Conservation (phyloP, 1,284 basidiomycete species). For the Ganoderma lingzhi region DNA sequence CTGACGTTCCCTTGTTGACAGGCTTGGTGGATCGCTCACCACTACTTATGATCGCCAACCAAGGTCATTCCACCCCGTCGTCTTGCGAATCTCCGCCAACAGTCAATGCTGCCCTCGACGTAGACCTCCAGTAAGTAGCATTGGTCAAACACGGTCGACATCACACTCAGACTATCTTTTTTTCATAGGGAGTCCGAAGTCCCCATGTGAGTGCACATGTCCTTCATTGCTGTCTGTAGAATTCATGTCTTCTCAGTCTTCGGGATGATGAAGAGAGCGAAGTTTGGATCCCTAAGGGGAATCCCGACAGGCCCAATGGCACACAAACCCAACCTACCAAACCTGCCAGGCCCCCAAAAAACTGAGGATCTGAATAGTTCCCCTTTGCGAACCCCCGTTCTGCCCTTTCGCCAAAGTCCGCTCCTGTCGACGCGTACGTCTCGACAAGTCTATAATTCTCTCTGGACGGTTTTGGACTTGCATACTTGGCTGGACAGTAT, state of each 20-base stretch:
- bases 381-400: not conserved
- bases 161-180: not conserved
- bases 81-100: not conserved
- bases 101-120: not conserved
- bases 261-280: not conserved
- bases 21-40: not conserved
- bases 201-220: not conserved
- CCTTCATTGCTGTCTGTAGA: too few species aligned
- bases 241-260: not conserved
- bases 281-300: slow-evolving; percentile 2
- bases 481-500: not conserved
- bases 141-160: not conserved
- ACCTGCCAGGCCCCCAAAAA: not conserved
- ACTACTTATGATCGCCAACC: not conserved
- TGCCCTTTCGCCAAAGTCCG: not conserved
- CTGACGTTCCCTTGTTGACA: not conserved
- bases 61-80: not conserved
- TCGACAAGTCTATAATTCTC: not conserved
- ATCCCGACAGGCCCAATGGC: not conserved
- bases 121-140: not conserved
- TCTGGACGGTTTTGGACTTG: not conserved
- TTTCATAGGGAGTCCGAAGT: not conserved
- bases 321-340: not conserved
- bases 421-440: not conserved
- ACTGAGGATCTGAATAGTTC: not conserved